Base-by-base conservation (phyloP, 2,329 filamentous ascomycete species). In the Fusarium continuum region DNA sequence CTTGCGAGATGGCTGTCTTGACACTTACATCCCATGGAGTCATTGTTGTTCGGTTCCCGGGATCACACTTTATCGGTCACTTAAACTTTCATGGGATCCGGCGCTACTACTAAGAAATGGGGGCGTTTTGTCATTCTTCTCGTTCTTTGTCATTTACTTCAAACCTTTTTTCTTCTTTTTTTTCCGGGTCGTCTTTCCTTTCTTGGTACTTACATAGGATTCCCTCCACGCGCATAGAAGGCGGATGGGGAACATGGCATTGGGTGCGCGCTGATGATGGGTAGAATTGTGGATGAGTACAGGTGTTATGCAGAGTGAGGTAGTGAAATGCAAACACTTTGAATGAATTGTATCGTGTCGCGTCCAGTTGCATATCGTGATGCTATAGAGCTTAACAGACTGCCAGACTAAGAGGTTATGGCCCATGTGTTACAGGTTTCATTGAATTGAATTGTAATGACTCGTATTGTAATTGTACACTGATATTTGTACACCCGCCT, bases 101-200 rank as follows among this genome's bases (percentile, higher is more conserved):
- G 71, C 71, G 70, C 68, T 71, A 64, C 43, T 69, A 38, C 38
- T 55, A 72, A 73, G 57, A 68, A 55, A 68, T 38, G 52, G 62
- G 47, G 59, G 61, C 61, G 67, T 55, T 70, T 31, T 67, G 45
- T 62, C 23, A 47, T 48, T 51, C 17, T 54, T 48, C 45, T 66
- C 38, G 40, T 56, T 57, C 47, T 48, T 56, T 54, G 47, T 58
- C 40, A 55, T 56, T 64, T 43, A 52, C 50, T 55, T 50, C 44
- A 6, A 14, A 47, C 35, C 19, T 41, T 51, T n/a, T 52, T 43
- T 57, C 43, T 53, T 47, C 16, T 48, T 48, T 44, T 40, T 28
- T 39, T 51, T 44, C 41, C 52, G 35, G 61, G 61, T 49, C 50
- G 61, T 51, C 35, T 19, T 61, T 61, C 43, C 31, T 43, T 64